Percentiles rank a stretch among this genome's conserved stretches.
These are phyloP conservation scores for Fusarium palustre DNA, from an alignment of 2,329 filamentous ascomycete species.

Conservation along the genomic window DNA sequence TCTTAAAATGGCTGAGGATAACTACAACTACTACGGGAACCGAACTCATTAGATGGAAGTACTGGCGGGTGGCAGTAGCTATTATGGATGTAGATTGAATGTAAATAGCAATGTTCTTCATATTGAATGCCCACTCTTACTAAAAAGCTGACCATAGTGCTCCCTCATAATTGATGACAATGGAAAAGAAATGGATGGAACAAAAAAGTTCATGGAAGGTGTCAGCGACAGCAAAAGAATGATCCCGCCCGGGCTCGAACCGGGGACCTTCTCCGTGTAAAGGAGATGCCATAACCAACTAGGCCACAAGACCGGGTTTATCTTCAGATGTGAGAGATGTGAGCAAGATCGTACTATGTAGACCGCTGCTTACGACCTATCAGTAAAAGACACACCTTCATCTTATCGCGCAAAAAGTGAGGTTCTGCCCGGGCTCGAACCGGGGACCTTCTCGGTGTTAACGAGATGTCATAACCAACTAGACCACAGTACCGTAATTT, in stretches of 20 bases:
- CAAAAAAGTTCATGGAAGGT: rapidly evolving
- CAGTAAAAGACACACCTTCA: neutral
- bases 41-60: neutral
- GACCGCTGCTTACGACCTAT: rapidly evolving
- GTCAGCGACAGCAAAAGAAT: neutral
- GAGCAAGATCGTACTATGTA: neutral
- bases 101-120: neutral
- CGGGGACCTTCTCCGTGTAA: conserved; percentile 45
- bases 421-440: conserved; percentile 42
- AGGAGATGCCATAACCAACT: conserved; percentile 44
- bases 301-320: conserved; percentile 38
- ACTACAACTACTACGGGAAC: conserved; percentile 43
- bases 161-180: too few species aligned
- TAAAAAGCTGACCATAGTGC: neutral
- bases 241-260: conserved; percentile 44
- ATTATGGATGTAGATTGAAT: neutral
- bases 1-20: conserved; percentile 54
- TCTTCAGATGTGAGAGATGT: neutral
- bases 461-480: conserved; percentile 44
- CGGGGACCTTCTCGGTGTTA: conserved; percentile 43
- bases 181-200: too few species aligned
- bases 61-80: neutral
- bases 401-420: conserved; percentile 11
- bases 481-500: conserved; percentile 36
- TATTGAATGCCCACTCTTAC: rapidly evolving